Base-by-base conservation (phyloP, 2,329 filamentous ascomycete species). In the Cryphonectria radicalis region DNA sequence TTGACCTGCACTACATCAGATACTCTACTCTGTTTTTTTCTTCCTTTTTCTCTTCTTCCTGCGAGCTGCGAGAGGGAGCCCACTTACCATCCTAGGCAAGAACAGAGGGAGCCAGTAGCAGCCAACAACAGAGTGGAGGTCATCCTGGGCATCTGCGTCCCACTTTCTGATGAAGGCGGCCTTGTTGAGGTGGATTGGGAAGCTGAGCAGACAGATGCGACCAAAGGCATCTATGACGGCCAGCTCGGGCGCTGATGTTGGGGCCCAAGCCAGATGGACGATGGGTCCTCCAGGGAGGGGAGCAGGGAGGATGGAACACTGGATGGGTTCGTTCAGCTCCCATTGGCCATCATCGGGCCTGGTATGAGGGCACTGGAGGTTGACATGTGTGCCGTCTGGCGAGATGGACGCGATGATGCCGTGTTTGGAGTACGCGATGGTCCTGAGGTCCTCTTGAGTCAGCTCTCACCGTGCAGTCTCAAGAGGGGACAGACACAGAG, bases 401-500 rank as follows among this genome's bases (percentile, higher is more conserved):
- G 91, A 88, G 75, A 98, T 92, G 68, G 91, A 92, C 40, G 95
- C 95, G 75, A 98, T 93, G 72, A 91, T 94, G 60, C 95, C 95
- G 73, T 90, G 88, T 76, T 91, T 94, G 14, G 95, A 97, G 95
- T 95, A 98, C 42, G 92, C 90, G 68, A 98, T 88, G 74, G 89
- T 90, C 79, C 94, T 97, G 76, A 62, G 64, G 14, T 63, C 7
- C 7, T 11, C 46, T 64, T 42, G 5, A 22, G 70, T 76, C 73
- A 78, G 68, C 50, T 43, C 46, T 14, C 25, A 11, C 74, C 69
- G 65, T 75, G 70, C 42, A 42, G n/a, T 40, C 1, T 37, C 37
- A 60, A 42, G 8, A 25, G 25, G 28, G 60, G 55, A 17, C 42
- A 53, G 55, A 17, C 42, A 53, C 37, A 8, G 25, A 19, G 19